Percentiles rank a stretch among this genome's conserved stretches.
Evolutionary conservation across 331 rosid genomes (phyloP).

Genomic region (Malus hybrid): DNA sequence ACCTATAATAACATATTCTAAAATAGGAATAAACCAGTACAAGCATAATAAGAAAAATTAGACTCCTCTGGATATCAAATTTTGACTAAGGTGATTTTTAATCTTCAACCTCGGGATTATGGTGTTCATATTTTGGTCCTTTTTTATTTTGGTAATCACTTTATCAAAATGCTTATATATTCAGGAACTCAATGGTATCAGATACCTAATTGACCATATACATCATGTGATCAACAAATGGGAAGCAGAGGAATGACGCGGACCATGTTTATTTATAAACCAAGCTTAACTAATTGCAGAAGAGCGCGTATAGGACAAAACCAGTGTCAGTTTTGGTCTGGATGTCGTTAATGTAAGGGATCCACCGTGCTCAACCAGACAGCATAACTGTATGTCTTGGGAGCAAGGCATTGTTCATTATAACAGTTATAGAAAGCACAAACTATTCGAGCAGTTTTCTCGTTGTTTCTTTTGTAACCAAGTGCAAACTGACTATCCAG

Average conservation of each 20-base stretch:
- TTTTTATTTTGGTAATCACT: not conserved
- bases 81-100: not conserved
- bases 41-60: not conserved
- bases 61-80: not conserved
- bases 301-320: not conserved
- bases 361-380: too few relatives aligned
- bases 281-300: not conserved
- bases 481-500: too few relatives aligned
- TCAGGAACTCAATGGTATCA: not conserved
- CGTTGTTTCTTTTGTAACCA: too few relatives aligned
- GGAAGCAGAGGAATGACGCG: not conserved
- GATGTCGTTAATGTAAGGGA: too few relatives aligned
- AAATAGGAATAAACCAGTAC: not conserved
- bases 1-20: conserved; percentile 1
- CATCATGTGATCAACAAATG: not conserved
- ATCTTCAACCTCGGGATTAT: not conserved
- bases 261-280: not conserved
- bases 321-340: not conserved
- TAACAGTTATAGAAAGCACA: too few relatives aligned
- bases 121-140: not conserved
- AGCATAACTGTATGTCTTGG: not conserved
- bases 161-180: not conserved
- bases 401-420: not conserved
- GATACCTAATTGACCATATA: not conserved
- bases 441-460: too few relatives aligned